Evolutionary conservation across 1,284 basidiomycete species (phyloP).

Genomic region (Moniliophthora roreri): DNA sequence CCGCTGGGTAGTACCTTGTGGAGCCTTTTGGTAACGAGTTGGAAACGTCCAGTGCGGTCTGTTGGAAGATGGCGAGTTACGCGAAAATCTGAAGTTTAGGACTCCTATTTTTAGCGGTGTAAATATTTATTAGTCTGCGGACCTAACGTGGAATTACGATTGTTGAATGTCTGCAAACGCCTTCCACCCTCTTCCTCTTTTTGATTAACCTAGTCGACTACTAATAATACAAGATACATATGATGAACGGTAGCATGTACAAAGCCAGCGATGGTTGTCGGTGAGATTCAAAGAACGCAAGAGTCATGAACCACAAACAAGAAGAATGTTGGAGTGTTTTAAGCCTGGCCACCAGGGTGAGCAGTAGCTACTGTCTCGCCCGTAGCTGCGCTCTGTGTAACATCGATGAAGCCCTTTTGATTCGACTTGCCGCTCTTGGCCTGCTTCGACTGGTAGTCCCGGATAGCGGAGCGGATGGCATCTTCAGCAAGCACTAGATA

Average conservation of each 20-base stretch:
- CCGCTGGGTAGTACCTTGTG: slow-evolving; percentile 15
- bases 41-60: background rate
- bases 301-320: background rate
- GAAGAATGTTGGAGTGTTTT: slow-evolving; percentile 20
- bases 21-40: background rate
- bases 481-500: slow-evolving; percentile 91
- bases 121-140: no score
- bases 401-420: slow-evolving; percentile 72
- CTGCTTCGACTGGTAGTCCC: slow-evolving; percentile 87
- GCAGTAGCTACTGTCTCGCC: slow-evolving; percentile 68
- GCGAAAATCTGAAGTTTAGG: no score
- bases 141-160: no score
- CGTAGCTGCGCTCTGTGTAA: slow-evolving; percentile 66
- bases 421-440: slow-evolving; percentile 49
- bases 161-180: no score
- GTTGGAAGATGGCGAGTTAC: no score
- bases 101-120: no score
- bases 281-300: slow-evolving; percentile 1
- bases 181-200: no score
- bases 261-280: background rate
- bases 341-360: slow-evolving; percentile 52
- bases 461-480: slow-evolving; percentile 94
- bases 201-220: no score
- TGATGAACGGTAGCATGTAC: background rate
- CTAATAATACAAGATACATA: slow-evolving; percentile 13